Base-by-base conservation (phyloP, 2,329 filamentous ascomycete species). In the Paraphoma chrysanthemicola region DNA sequence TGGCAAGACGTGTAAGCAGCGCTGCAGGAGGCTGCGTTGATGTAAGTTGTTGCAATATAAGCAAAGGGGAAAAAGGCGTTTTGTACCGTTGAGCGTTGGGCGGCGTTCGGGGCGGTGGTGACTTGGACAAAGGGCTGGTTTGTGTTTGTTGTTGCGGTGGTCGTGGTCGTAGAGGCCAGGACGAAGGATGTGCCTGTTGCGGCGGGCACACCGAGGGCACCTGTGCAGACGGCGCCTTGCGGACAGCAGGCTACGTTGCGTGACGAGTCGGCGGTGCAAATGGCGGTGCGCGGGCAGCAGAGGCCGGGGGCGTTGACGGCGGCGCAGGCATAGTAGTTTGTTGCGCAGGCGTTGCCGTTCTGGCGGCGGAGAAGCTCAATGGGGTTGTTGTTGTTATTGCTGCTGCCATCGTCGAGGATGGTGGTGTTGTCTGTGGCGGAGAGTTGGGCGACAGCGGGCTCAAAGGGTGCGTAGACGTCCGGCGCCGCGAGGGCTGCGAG, bases 201-300 rank as follows among this genome's bases (percentile, higher is more conserved):
- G 55, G 18, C 60, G 52, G 46, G 57, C 41, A 4, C 49, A 46
- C 54, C 65, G 33, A 88, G 78, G 8, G 78, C 81, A 2, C 86
- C 86, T 0, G 86, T 88, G 67, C 86, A 89, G 29, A 77, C 81
- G 12, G 83, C 82, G 48, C 83, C 81, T 28, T 75, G 79, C 0
- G 85, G 85, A 74, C 86, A 89, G 78, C 86, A 89, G 23, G 86
- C 86, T 51, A 88, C 82, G 58, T 87, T 79, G 51, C 85, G 80
- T 38, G 80, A 83, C 41, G 75, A 73, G 72, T 89, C 86, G 48
- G 81, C 79, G 42, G 82, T 81, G 76, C 86, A 89, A 54, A 80
- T 78, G 18, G 84, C 81, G 47, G 78, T 79, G 41, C 77, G 73
- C 33, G 76, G 77, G 72, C 86, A 89, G 78, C 86, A 89, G 52